These are phyloP conservation scores for Teratosphaeria gauchensis DNA, from an alignment of 2,329 filamentous ascomycete species.

Conservation along the genomic window DNA sequence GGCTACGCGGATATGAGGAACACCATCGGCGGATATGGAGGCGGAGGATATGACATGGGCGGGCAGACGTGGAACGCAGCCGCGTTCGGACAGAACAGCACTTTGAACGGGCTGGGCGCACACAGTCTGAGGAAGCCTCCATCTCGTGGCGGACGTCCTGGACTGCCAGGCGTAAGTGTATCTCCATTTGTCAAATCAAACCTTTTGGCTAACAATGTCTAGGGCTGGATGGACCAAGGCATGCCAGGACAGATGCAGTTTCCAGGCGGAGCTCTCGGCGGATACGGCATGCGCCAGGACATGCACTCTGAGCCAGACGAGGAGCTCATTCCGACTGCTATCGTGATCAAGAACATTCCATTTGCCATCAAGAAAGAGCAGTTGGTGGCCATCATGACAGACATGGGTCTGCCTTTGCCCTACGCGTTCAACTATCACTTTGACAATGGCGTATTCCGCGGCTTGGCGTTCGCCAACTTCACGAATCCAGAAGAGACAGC, in stretches of 20 bases:
- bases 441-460: constrained; percentile 82
- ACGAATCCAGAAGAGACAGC: constrained; percentile 90
- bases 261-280: constrained; percentile 27
- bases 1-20: constrained; percentile 31
- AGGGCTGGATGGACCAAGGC: constrained; percentile 55
- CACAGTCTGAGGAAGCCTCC: constrained; percentile 38
- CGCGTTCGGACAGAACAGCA: constrained; percentile 56
- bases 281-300: constrained; percentile 32
- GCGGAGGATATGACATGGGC: constrained; percentile 55
- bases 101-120: constrained; percentile 36
- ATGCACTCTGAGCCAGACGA: constrained; percentile 53
- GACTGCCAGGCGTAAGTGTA: constrained; percentile 59
- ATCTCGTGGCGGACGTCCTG: constrained; percentile 44
- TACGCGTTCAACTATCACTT: constrained; percentile 99
- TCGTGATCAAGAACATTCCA: constrained; percentile 99
- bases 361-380: constrained; percentile 98
- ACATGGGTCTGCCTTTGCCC: constrained; percentile 83
- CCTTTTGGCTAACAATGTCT: constrained; percentile 4
- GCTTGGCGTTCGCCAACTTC: constrained; percentile 95
- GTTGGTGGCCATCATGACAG: constrained; percentile 84
- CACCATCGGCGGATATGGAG: constrained; percentile 36
- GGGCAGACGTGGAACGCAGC: constrained; percentile 74
- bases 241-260: constrained; percentile 26
- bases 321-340: constrained; percentile 93
- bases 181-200: not conserved